A percentile compares a stretch with the other conserved stretches of the same genome.
Conservation (phyloP, 139 green algal genomes). For the Astrephomene gubernaculifera region DNA sequence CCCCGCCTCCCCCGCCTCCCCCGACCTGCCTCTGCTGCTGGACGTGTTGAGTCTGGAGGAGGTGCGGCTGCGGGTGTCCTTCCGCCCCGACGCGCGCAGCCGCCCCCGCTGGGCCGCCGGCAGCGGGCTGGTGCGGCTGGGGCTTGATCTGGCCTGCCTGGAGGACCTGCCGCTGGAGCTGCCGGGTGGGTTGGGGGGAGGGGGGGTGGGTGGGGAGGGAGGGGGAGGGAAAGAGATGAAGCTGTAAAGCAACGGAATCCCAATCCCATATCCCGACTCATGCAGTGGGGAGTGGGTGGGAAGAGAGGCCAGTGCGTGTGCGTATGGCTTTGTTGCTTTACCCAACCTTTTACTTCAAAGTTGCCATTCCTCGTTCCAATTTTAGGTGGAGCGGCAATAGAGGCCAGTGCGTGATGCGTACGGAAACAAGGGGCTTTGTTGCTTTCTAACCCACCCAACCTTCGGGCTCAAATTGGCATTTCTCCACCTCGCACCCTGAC, state of each 20-base stretch:
- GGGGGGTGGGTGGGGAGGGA: too few species aligned
- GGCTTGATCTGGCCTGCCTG: slow-evolving; percentile 84
- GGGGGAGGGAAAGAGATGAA: not conserved
- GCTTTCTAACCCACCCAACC: too few species aligned
- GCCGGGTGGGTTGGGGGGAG: slow-evolving; percentile 53
- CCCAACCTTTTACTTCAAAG: too few species aligned
- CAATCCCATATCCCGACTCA: not conserved
- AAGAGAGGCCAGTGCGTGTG: not conserved
- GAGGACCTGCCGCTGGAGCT: slow-evolving; percentile 76
- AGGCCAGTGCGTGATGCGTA: too few species aligned
- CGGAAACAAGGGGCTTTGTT: too few species aligned
- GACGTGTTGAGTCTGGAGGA: slow-evolving; percentile 73
- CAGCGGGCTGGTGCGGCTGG: slow-evolving; percentile 52
- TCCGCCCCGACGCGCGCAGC: slow-evolving; percentile 68
- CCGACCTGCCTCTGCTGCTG: slow-evolving; percentile 71
- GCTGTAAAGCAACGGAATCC: too few species aligned
- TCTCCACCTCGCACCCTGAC: too few species aligned
- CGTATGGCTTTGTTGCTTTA: too few species aligned
- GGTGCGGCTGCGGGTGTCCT: slow-evolving; percentile 70
- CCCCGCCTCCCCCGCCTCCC: slow-evolving; percentile 4
- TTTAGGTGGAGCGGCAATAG: too few species aligned
- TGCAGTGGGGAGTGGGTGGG: not conserved
- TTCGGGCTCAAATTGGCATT: too few species aligned
- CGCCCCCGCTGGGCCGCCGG: slow-evolving; percentile 68
- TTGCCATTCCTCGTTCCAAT: too few species aligned